Base-by-base conservation (phyloP, 2,329 filamentous ascomycete genomes). In the Neonectria coccinea region DNA sequence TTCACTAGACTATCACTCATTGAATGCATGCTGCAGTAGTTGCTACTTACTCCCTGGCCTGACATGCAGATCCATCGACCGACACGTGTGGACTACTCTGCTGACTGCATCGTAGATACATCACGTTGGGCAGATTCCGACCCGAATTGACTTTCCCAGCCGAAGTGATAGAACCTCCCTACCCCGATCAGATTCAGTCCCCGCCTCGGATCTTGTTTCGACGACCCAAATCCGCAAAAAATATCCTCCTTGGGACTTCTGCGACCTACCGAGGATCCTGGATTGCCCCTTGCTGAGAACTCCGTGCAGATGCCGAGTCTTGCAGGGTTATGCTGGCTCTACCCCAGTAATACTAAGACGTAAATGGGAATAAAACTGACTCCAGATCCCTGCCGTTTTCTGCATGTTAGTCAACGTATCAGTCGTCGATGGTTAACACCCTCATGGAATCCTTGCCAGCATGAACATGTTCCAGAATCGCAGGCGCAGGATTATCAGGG, bases 391-490 rank as follows among this genome's bases (percentile, higher is more conserved):
- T 51, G 50, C 14, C 7, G 36, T 39, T 39, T 36, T 39, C 36
- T 39, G 16, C 12, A 16, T 18, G 16, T 53, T 54, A 20, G 50
- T 53, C 39, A 25, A 47, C 39, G 54, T 18, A 62, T 53, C 52
- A 47, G 45, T 41, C 55, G 39, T 16, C 58, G 45, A 62, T 29
- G 58, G 59, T 14, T 55, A 18, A 33, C 20, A 27, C 12, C 20
- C n/a, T 3, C 14, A 58, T 59, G 18, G 29, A 31, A 47, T 27
- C 42, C 52, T 50, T 33, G 41, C 52, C 22, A 58, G 62, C 57
- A 65, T 62, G 54, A 59, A 56, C 48, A 18, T 54, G 42, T 47
- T 48, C 22, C 41, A 59, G 60, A 39, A 51, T 12, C n/a, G 11
- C 27, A 39, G 22, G 10, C 16, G 36, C 41, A 39, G 47, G 36